Evolutionary conservation across 495 filamentous ascomycete genomes (phyloP).

Genomic region (Astrothelium macrocarpum): DNA sequence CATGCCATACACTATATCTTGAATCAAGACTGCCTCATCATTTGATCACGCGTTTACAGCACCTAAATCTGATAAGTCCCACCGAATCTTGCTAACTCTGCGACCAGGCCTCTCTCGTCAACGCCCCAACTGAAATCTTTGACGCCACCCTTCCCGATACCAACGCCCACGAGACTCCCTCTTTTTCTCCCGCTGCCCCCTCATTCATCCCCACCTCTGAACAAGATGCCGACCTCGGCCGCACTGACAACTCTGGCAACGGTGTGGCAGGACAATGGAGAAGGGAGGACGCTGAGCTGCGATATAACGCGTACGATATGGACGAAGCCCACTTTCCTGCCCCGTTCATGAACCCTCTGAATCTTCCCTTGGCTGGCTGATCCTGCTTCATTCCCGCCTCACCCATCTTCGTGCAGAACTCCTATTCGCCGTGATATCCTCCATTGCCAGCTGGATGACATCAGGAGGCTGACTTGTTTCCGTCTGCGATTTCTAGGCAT

Average conservation of each 20-base stretch:
- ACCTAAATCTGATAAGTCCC: too few relatives aligned
- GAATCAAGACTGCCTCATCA: too few relatives aligned
- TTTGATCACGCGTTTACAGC: too few relatives aligned
- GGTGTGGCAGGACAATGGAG: too few relatives aligned
- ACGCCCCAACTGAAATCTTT: not conserved
- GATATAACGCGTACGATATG: conserved; percentile 1
- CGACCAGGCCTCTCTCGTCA: not conserved
- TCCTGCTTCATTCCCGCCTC: not conserved
- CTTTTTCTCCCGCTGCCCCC: not conserved
- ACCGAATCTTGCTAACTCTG: too few relatives aligned
- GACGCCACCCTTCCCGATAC: not conserved
- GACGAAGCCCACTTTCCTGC: not conserved
- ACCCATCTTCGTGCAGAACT: not conserved
- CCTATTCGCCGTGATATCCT: too few relatives aligned
- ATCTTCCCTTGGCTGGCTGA: not conserved
- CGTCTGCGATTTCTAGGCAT: too few relatives aligned
- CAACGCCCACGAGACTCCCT: not conserved
- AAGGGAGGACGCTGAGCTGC: not conserved
- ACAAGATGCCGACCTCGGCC: conserved; percentile 8
- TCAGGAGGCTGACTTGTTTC: too few relatives aligned
- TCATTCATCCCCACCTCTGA: not conserved
- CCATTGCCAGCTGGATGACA: too few relatives aligned
- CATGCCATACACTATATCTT: too few relatives aligned
- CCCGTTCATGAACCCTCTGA: not conserved
- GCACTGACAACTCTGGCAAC: not conserved